Evolutionary conservation across 306 rosid species (phyloP), one percentile per base, ranked within the genome.

Genomic region (Fragaria vesca): DNA sequence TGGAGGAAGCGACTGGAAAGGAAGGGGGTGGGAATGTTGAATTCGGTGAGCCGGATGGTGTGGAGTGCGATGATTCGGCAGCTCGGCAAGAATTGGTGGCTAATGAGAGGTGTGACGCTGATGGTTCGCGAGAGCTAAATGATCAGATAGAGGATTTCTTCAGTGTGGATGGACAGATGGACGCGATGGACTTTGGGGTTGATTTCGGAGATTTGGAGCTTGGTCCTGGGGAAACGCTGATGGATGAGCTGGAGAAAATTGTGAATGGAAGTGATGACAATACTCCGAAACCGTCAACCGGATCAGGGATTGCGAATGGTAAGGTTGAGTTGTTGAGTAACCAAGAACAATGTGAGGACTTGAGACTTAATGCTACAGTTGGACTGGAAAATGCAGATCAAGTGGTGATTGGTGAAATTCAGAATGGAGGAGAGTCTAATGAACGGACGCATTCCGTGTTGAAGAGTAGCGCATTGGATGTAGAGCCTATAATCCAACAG

Each of bases 271-370:
- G 80, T 68, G 86, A 80, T 69, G 81, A 72, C n/a, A 63, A 42
- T 61, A 78, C 67, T 65, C 40, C 66, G 57, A 78, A 32, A 51
- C 78, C 78, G 58, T 40, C 34, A 18, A 48, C 61, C n/a, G 38
- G 36, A n/a, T 72, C 78, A 60, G 32, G 73, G 38, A 80, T 66
- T 43, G 84, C 63, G 16, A 46, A 77, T 13, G 34, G 47, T 84
- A 84, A 83, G 80, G 81, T 76, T 79, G 86, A 69, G 9, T 71
- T 76, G 75, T 55, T 69, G 85, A 82, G 79, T 73, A 63, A 75
- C 76, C 83, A 20, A 48, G 79, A 62, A 75, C 88, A 87, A 40
- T 21, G 71, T 73, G 79, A 54, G 62, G 86, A 79, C 43, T 51
- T 72, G 68, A 80, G 75, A 72, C 60, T 55, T 55, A 24, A 68